Evolutionary conservation across 495 filamentous ascomycete species (phyloP).

Genomic region (Podospora australis): DNA sequence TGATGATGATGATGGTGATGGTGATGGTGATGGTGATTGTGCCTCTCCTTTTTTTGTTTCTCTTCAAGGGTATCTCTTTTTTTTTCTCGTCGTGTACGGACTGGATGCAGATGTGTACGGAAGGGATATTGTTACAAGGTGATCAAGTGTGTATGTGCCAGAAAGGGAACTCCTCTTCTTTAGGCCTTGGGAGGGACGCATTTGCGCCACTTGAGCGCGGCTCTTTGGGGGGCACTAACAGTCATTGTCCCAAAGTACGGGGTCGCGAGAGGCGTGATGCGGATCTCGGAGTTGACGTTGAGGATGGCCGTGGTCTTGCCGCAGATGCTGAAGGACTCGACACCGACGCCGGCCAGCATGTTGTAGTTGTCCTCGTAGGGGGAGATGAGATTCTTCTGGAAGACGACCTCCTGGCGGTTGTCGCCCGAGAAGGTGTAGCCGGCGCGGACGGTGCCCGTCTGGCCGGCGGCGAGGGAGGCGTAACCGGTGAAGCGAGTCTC

Average conservation of each 20-base stretch:
- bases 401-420: constrained; percentile 25
- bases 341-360: constrained; percentile 25
- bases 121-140: background rate
- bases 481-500: constrained; percentile 33
- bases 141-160: background rate
- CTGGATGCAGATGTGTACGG: background rate
- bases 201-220: constrained; percentile 13
- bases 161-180: background rate
- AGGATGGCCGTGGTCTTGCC: constrained; percentile 25
- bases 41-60: no score
- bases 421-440: constrained; percentile 28
- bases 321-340: constrained; percentile 28
- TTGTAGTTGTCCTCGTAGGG: constrained; percentile 30
- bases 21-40: background rate
- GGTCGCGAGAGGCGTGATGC: constrained; percentile 25
- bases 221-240: constrained; percentile 17
- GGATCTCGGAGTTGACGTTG: constrained; percentile 34
- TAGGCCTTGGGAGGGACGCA: background rate
- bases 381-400: constrained; percentile 27
- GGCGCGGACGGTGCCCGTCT: constrained; percentile 21
- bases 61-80: background rate
- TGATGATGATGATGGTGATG: background rate
- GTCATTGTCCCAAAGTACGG: constrained; percentile 23
- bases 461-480: constrained; percentile 17
- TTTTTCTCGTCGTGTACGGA: no score